These are phyloP conservation scores for Hypoxylon rubiginosum DNA, from an alignment of 2,329 filamentous ascomycete genomes.

Conservation along the genomic window DNA sequence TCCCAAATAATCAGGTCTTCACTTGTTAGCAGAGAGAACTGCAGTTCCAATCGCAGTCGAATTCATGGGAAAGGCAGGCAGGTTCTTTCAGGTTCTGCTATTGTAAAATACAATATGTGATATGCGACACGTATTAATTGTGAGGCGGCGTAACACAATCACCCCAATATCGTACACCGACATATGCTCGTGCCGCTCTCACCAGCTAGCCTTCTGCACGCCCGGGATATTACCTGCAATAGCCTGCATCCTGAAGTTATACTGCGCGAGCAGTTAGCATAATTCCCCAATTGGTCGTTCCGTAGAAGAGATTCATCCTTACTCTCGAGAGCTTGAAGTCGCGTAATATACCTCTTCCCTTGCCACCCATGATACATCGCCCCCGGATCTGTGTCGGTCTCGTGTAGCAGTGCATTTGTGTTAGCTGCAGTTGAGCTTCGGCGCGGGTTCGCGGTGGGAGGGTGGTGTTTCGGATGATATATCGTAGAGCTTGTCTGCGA, in stretches of 20 bases:
- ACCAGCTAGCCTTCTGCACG: conserved; percentile 98
- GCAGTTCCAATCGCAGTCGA: neutral
- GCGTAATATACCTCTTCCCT: conserved; percentile 87
- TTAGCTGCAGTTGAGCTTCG: conserved; percentile 91
- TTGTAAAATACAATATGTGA: conserved; percentile 37
- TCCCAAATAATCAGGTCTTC: neutral
- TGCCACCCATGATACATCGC: conserved; percentile 92
- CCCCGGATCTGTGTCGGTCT: conserved; percentile 94
- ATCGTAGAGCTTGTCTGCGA: conserved; percentile 87
- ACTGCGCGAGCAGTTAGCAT: conserved; percentile 68
- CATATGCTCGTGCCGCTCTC: conserved; percentile 34
- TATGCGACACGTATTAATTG: conserved; percentile 13
- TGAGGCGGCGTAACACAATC: conserved; percentile 1
- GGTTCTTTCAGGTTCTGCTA: neutral
- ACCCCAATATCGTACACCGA: conserved; percentile 40
- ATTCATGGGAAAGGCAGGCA: neutral
- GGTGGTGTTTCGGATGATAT: conserved; percentile 92
- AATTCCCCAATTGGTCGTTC: neutral
- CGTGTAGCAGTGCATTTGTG: conserved; percentile 97
- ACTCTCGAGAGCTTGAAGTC: conserved; percentile 95
- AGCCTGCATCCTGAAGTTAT: conserved; percentile 91
- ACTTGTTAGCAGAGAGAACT: neutral
- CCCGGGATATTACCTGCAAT: conserved; percentile 87
- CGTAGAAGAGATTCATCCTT: conserved; percentile 54
- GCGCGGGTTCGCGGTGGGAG: conserved; percentile 85